Conservation (phyloP, 805 yeast genomes). For the Pichia nanzhaoensis region DNA sequence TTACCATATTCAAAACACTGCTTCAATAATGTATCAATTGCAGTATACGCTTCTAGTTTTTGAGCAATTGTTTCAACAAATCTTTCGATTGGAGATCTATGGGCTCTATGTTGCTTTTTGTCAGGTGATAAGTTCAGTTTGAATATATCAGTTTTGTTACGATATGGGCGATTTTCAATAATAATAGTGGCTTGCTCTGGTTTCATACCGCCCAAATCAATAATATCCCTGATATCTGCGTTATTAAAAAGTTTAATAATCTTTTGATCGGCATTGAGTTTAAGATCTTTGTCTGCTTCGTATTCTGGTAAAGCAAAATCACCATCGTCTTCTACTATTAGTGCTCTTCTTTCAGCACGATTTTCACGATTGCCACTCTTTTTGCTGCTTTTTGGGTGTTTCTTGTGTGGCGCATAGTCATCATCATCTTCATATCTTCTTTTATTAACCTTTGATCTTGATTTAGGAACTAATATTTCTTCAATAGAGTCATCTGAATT, state of each 20-base stretch:
- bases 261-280: conserved; percentile 49
- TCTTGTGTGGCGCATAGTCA: conserved; percentile 25
- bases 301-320: conserved; percentile 27
- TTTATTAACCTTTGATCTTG: conserved; percentile 1
- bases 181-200: conserved; percentile 60
- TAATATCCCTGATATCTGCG: conserved; percentile 66
- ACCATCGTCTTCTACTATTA: conserved; percentile 31
- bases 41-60: conserved; percentile 81
- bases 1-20: conserved; percentile 76
- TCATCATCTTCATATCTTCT: conserved; percentile 46
- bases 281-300: conserved; percentile 23
- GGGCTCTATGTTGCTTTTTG: conserved; percentile 12
- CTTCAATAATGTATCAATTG: conserved; percentile 86
- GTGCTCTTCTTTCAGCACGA: conserved; percentile 14
- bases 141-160: conserved; percentile 50
- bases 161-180: conserved; percentile 65
- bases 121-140: conserved; percentile 42
- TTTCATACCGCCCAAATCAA: conserved; percentile 70
- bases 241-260: conserved; percentile 72
- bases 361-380: neutral
- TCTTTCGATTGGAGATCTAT: conserved; percentile 50
- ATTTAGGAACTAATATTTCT: conserved; percentile 3
- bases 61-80: conserved; percentile 62
- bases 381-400: neutral
- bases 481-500: conserved; percentile 10